A percentile compares a stretch with the other conserved stretches of the same genome.
Evolutionary conservation across 2,329 filamentous ascomycete species (phyloP).

Genomic region (Phaeosphaeria sp.): DNA sequence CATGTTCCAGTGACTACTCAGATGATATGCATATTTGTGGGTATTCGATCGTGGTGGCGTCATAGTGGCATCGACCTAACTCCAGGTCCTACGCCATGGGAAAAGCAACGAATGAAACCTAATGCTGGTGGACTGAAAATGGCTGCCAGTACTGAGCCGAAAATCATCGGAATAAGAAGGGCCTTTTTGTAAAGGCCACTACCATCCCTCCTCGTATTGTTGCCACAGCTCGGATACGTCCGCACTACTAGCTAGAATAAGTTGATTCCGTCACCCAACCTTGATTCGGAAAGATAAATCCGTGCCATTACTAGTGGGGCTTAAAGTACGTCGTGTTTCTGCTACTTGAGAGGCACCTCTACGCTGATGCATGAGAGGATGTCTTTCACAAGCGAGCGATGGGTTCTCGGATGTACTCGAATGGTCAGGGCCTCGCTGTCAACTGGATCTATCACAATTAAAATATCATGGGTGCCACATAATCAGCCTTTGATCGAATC

Average conservation of each 20-base stretch:
- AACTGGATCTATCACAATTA: background rate
- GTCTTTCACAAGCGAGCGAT: background rate
- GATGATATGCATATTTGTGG: background rate
- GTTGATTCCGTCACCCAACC: background rate
- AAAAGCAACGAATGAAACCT: background rate
- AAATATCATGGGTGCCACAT: slow-evolving; percentile 54
- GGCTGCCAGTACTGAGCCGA: background rate
- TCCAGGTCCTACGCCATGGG: background rate
- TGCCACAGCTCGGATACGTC: background rate
- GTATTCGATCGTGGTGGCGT: background rate
- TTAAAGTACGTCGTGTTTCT: background rate
- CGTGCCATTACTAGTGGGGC: background rate
- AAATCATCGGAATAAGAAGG: background rate
- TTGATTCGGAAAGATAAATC: background rate
- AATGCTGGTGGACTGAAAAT: background rate
- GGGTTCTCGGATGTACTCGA: background rate
- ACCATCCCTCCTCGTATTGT: background rate
- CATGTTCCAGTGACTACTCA: background rate
- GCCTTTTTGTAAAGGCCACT: background rate
- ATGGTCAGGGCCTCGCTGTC: background rate
- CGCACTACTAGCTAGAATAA: background rate
- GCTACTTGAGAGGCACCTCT: background rate
- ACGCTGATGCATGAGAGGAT: background rate
- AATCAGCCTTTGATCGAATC: slow-evolving; percentile 68
- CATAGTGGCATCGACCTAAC: background rate